These are phyloP conservation scores for Trichomonascaceae sp. DNA, from an alignment of 1,139 yeast genomes.

Conservation along the genomic window DNA sequence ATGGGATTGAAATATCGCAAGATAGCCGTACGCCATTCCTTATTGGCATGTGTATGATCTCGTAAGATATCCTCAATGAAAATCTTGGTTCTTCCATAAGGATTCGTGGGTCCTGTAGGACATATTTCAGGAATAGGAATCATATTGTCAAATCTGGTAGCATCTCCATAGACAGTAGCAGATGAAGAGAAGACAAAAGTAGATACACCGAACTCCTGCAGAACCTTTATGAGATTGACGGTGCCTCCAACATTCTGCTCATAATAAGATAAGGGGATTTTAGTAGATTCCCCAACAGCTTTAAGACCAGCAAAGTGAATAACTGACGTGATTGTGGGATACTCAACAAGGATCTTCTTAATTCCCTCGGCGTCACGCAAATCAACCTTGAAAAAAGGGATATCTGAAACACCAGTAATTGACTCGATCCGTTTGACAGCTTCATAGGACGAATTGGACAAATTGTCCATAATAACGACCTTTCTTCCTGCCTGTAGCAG, in stretches of 20 bases:
- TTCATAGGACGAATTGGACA: conserved; percentile 62
- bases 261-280: conserved; percentile 65
- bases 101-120: conserved; percentile 70
- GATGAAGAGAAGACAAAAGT: conserved; percentile 72
- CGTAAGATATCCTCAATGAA: conserved; percentile 58
- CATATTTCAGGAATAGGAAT: conserved; percentile 77
- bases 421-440: conserved; percentile 61
- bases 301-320: conserved; percentile 84
- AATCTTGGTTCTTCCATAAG: conserved; percentile 70
- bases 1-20: conserved; percentile 76
- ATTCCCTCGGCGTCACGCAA: conserved; percentile 47
- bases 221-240: conserved; percentile 49
- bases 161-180: conserved; percentile 84
- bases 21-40: conserved; percentile 56
- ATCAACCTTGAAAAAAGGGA: conserved; percentile 59
- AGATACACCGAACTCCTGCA: conserved; percentile 43
- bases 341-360: conserved; percentile 43
- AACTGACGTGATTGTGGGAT: conserved; percentile 51
- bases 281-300: conserved; percentile 78
- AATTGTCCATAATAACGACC: conserved; percentile 67
- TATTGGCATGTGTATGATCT: conserved; percentile 49
- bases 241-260: conserved; percentile 68
- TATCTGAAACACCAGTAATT: conserved; percentile 39
- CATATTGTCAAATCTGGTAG: conserved; percentile 64
- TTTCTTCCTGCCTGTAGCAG: conserved; percentile 58